Evolutionary conservation across 2,329 filamentous ascomycete genomes (phyloP), one percentile per base, ranked within the genome.

Genomic region (Xylaria sp.): DNA sequence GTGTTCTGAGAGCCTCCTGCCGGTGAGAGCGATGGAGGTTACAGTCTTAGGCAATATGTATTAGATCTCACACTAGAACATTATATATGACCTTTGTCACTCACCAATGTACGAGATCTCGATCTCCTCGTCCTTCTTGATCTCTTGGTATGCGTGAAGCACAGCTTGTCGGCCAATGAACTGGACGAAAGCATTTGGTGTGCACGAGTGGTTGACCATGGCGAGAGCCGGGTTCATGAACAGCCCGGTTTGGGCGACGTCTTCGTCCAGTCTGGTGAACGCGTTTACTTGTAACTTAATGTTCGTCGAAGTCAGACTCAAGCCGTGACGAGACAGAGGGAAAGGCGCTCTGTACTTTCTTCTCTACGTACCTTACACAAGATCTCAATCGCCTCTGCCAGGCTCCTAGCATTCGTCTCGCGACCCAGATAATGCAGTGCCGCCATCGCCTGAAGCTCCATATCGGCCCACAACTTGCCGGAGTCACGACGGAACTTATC

Each of bases 201-300:
- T 74, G 69, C 88, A 90, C 0, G 87, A 87, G 73, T 90, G 88
- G 69, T 90, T 90, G 25, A 83, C 82, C 83, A 89, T 87, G 65
- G 87, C 85, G 47, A 89, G 78, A 3, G 76, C 81, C 0, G 85
- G 81, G 68, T 89, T 85, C 42, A 90, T 77, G 67, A 87, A 89
- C 33, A 88, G 79, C 27, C 86, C 87, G 0, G 83, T 80, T 61
- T 84, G 80, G 0, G 81, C 84, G 7, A 84, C 75, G 71, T 89
- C 86, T 1, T 78, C 75, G 59, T 89, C 86, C 29, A 80, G 80
- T 59, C 85, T 80, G 72, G 87, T 86, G 73, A 90, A 90, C 3
- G 86, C 82, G 76, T 90, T 90, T 42, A 87, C 87, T 73, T 87
- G 82, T 65, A 89, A 83, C 87, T 89, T 59, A 44, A 25, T 31